Evolutionary conservation across 306 rosid species (phyloP), one percentile per base, ranked within the genome.

Genomic region (Trifolium fragiferum): DNA sequence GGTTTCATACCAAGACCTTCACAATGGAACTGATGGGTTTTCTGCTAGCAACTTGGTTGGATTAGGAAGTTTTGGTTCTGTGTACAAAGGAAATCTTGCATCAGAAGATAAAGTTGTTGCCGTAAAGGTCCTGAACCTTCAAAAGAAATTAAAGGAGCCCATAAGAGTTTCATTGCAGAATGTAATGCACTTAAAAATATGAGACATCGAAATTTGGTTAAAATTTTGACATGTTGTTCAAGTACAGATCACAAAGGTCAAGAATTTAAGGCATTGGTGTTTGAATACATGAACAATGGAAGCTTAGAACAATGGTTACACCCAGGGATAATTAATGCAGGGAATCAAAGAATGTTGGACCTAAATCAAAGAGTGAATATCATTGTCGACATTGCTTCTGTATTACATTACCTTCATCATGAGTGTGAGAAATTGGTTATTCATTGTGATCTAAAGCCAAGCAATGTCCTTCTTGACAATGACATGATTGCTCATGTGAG

Each of bases 361-460:
- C 73, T 78, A 19, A 14, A 25, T 7, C 50, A 63, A 53, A 53
- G 68, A 41, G n/a, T 71, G 4, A 63, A 54, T 27, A 71, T 78
- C 27, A 59, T 46, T 2, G 6, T 40, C 5, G 82, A 71, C n/a
- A 16, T 78, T 38, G 82, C 73, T 72, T 40, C n/a, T n/a, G 68
- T 71, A 40, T 13, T 71, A 5, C 61, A 78, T 14, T 78, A 78
- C 43, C 68, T 78, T 13, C 82, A 71, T 9, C 12, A 71, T 1
- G 47, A 78, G 0, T 50, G 77, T 62, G 71, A 71, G 7, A 11
- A 44, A 18, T 16, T 32, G 1, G 10, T 78, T 5, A 6, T 70
- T 51, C 77, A 78, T 25, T 62, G 82, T 11, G 82, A 78, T 40
- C 1, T 78, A 1, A 78, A 78, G 72, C 82, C 81, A 6, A 68